Conservation (phyloP, 2,329 filamentous ascomycete genomes). For the Aspergillus nomiae region DNA sequence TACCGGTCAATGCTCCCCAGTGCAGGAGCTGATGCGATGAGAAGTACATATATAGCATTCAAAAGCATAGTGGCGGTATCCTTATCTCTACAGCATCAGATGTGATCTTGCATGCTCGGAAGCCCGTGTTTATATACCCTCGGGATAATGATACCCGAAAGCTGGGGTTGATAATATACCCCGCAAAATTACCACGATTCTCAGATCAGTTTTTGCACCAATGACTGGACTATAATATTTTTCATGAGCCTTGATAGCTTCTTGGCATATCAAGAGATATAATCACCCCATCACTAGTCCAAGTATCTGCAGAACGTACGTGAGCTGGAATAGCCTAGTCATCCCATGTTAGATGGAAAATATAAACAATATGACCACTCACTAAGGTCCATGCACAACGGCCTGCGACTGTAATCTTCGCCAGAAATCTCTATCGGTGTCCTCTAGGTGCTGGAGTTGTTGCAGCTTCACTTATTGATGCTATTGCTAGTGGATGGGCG, state of each 20-base stretch:
- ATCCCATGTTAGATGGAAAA: no score
- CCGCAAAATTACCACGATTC: not conserved
- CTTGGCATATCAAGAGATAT: no score
- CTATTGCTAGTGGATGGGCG: conserved; percentile 45
- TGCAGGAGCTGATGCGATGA: not conserved
- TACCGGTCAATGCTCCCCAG: conserved; percentile 8
- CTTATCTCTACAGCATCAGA: not conserved
- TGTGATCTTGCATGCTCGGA: not conserved
- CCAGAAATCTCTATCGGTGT: conserved; percentile 45
- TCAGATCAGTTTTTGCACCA: not conserved
- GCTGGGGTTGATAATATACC: not conserved
- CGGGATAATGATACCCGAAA: not conserved
- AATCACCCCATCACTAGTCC: no score
- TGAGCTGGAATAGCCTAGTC: no score
- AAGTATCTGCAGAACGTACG: no score
- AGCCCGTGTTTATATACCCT: not conserved
- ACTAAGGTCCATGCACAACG: conserved; percentile 43
- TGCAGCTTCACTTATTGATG: conserved; percentile 41
- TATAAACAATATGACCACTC: conserved; percentile 21
- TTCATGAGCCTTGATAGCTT: not conserved
- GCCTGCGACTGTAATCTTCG: conserved; percentile 43
- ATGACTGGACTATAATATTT: not conserved
- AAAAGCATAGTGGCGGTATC: not conserved
- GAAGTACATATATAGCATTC: not conserved
- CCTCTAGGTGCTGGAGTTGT: conserved; percentile 41